Base-by-base conservation (phyloP, 2,329 filamentous ascomycete species). In the Talaromyces sp. region DNA sequence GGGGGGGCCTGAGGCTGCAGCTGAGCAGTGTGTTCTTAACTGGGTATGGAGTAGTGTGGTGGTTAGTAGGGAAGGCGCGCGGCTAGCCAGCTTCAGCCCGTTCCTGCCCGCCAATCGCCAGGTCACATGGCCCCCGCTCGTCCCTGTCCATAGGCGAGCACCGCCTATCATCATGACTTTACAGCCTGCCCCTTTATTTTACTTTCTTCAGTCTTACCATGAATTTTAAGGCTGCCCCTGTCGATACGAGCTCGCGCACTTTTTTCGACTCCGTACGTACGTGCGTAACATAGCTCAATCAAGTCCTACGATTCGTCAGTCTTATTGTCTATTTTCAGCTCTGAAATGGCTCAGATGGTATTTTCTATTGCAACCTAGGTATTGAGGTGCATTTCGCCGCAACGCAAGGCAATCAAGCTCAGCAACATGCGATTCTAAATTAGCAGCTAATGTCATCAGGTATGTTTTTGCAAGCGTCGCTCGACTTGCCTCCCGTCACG, bases 401-500 rank as follows among this genome's bases (percentile, higher is more conserved):
- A 8, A 52, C 14, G 24, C 14, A 33, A n/a, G 3, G 11, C 24
- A 11, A 13, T 10, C 9, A 37, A 22, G n/a, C 43, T 47, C 22
- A 48, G 1, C 27, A 33, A 33, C 14, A 2, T 9, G 3, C 48
- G 27, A 16, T 31, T 9, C 13, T 16, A 2, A 27, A 50, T 27
- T 31, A 50, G 11, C 77, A 79, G 45, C 68, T 71, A 64, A 72
- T 73, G 33, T 66, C 72, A 48, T 68, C 72, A 14, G 80, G 80
- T 37, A 81, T 70, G 67, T 80, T 79, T 68, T 72, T 50, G 68
- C 82, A 83, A 24, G 71, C 70, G 56, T 69, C 70, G 72, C 76
- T 79, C 11, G 70, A 79, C 70, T 82, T 79, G 59, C 85, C 85
- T 45, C 85, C 85, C 22, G 82, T 83, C 43, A 87, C 76, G 50